Evolutionary conservation across 805 yeast species (phyloP), one percentile per base, ranked within the genome.

Genomic region (Sugiyamaella boreocaroliniensis): DNA sequence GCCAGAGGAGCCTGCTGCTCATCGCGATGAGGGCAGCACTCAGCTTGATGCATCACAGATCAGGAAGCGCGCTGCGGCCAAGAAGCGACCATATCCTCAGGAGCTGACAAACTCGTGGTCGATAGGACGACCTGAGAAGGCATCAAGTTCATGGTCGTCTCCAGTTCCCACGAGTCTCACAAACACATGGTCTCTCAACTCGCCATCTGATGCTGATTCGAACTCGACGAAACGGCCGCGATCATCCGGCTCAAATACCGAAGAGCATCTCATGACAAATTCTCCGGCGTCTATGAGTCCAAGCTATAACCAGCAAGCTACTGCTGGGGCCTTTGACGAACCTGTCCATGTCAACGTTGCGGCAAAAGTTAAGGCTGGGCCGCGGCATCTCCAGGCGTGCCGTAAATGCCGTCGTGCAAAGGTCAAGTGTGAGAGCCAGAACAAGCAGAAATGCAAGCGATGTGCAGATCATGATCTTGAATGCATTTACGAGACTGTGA

Each of bases 401-500:
- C 72, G 79, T 20, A 73, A 74, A 59, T 83, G 89, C 63, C 76
- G 85, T 52, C 72, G 72, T 61, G 73, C 83, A 19, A 83, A 83
- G 65, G 82, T 83, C 26, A 81, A 76, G 64, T 83, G 89, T 59
- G 74, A 74, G 40, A 80, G 80, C 60, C 59, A 69, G 5, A 71
- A 69, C 1, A 58, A 65, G 1, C 66, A 77, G 49, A 82, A 83
- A 1, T 83, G 89, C 63, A 77, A 76, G 55, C 63, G 86, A 52
- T 83, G 89, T 62, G 57, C 71, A 14, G 73, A 75, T 40, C 73
- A 70, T 16, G 78, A 78, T 15, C 71, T 78, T 29, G 76, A 75
- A 45, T 83, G 89, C 60, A 76, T 77, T 29, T 82, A 77, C 64
- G 81, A 80, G 46, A 75, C 76, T 49, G 80, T 77, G 55, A 69